Base-by-base conservation (phyloP, 805 yeast species). In the Candida maltosa region DNA sequence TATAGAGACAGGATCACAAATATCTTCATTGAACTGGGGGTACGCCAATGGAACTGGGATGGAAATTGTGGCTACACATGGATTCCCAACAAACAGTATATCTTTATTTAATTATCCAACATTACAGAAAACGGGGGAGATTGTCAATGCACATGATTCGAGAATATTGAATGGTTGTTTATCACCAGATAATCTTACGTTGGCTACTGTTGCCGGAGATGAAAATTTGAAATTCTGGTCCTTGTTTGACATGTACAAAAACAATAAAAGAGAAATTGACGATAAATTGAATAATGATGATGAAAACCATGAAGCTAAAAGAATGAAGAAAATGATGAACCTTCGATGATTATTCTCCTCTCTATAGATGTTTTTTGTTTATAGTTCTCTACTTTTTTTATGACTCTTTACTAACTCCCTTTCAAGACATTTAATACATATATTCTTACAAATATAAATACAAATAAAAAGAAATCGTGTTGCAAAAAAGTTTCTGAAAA, bases 141-240 rank as follows among this genome's bases (percentile, higher is more conserved):
- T 93, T 34, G 61, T 65, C 18, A 78, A 80, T 26, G 96, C 97
- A 1, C 98, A 93, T 54, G 96, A 87, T 44, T 78, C 93, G 11
- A 73, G 97, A 46, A 87, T 93, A 17, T 70, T 93, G 35, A 77
- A 77, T 42, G 83, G 96, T 18, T 80, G 87, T 31, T 56, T 93
- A 34, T 84, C 96, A 16, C 97, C 97, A 3, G 97, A 93, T 60
- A 86, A 84, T 11, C 76, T 86, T 34, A 86, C 94, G 0, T 63
- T 93, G 37, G 97, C 96, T 1, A 93, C 98, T 0, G 88, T 89
- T 30, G 94, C 97, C 2, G 94, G 95, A 9, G 97, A 93, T 60
- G 98, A 93, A 57, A 91, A 88, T 61, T 72, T 93, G 53, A 91
- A 93, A 62, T 93, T 93, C 62, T 93, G 95, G 89, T 83, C 86